Evolutionary conservation across 2,329 filamentous ascomycete genomes (phyloP).

Genomic region (Aspergillus novofumigatus): DNA sequence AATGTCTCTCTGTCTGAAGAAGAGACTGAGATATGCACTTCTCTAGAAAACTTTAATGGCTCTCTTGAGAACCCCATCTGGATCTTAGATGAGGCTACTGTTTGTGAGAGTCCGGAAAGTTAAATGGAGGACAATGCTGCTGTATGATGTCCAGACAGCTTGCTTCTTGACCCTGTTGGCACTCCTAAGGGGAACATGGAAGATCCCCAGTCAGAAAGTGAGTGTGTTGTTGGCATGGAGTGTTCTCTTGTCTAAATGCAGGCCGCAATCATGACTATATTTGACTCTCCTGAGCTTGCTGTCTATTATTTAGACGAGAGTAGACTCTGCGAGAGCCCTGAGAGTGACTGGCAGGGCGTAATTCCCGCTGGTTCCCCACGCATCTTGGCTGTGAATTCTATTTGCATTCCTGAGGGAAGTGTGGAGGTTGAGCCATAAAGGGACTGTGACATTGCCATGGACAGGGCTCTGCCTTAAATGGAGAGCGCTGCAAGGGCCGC

Average conservation of each 20-base stretch:
- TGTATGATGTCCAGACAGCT: not conserved
- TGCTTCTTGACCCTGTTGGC: not conserved
- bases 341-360: not conserved
- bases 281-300: not conserved
- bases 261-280: not conserved
- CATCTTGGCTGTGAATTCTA: not conserved
- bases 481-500: not conserved
- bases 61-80: not conserved
- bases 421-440: not conserved
- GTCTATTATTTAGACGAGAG: not conserved
- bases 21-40: not conserved
- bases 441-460: not conserved
- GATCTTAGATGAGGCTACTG: not conserved
- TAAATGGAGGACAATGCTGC: not conserved
- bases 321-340: not conserved
- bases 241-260: not conserved
- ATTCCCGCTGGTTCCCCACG: not conserved
- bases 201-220: not conserved
- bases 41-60: not conserved
- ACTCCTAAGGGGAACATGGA: not conserved
- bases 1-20: not conserved
- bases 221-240: not conserved
- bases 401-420: not conserved
- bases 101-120: not conserved
- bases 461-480: not conserved